Conservation (phyloP, 768 basidiomycete species). For the Rhodotorula babjevae region DNA sequence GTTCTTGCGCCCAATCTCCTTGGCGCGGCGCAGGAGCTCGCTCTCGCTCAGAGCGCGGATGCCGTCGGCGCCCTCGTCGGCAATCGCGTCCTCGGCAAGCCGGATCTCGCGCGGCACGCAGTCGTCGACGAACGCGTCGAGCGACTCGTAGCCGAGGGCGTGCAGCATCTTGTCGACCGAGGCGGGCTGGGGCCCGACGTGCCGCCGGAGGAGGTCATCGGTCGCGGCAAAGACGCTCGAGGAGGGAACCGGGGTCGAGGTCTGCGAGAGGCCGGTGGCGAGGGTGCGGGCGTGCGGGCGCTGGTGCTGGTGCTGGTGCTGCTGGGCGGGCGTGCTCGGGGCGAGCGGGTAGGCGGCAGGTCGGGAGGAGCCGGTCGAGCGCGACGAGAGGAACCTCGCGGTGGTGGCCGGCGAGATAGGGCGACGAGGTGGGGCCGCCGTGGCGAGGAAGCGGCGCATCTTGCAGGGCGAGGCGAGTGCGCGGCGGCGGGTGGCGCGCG, state of each 20-base stretch:
- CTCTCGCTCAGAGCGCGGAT: conserved; percentile 64
- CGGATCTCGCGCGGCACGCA: conserved; percentile 79
- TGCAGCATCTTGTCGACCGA: conserved; percentile 79
- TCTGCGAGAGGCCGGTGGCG: conserved; percentile 27
- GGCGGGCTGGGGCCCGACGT: conserved; percentile 83
- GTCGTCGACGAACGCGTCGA: conserved; percentile 80
- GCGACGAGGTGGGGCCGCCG: too few species aligned
- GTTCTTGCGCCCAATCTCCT: conserved; percentile 71
- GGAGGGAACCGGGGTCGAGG: conserved; percentile 10
- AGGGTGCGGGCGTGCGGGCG: neutral
- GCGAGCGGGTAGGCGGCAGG: too few species aligned
- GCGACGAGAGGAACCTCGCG: too few species aligned
- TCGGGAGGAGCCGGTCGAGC: too few species aligned
- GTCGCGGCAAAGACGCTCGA: conserved; percentile 69
- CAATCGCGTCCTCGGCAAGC: conserved; percentile 57
- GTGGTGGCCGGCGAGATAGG: too few species aligned
- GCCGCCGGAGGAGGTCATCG: conserved; percentile 83
- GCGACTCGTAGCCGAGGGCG: conserved; percentile 72
- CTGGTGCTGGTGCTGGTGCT: too few species aligned
- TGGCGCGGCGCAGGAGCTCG: conserved; percentile 70
- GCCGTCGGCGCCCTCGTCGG: conserved; percentile 61
- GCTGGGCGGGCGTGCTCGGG: neutral
- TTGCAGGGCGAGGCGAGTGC: too few species aligned
- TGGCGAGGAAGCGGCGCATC: too few species aligned
- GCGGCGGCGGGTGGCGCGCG: too few species aligned